Evolutionary conservation across 2,329 filamentous ascomycete species (phyloP), one percentile per base, ranked within the genome.

Genomic region (Fusarium heterosporum): DNA sequence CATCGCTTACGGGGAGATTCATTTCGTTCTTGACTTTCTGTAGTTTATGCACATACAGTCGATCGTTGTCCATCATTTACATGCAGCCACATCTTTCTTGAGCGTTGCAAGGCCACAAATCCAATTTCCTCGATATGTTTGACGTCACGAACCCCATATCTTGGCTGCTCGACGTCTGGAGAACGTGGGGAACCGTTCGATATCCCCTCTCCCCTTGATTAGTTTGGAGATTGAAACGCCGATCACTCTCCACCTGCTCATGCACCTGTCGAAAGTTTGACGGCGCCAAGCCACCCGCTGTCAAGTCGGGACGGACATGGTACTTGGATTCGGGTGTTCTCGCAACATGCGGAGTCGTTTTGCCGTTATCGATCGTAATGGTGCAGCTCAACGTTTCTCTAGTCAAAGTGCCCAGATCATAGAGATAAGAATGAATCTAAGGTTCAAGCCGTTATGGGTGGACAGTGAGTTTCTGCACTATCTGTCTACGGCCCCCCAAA

Each of bases 101-200:
- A 36, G 1, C 34, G 34, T n/a, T 36, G 16, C 16, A 36, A 7
- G 16, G 14, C 17, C 26, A 1, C 49, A 7, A 25, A 39, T 8
- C 10, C 19, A 22, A 16, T n/a, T n/a, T 12, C 29, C 10, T 19
- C 39, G 36, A 38, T 56, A 12, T 1, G 14, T 43, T 26, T 30
- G 29, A 63, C 59, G 59, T 64, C 51, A 58, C 34, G 36, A 10
- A 40, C 26, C 29, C 58, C 58, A 58, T 63, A 46, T 25, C 60
- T 63, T 63, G 60, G 51, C 58, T 46, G 28, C 25, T n/a, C 25
- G 29, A 29, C 29, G 39, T 58, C 45, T 48, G 51, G 51, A 63
- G 45, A 63, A 63, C 58, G 60, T 63, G 60, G 60, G 59, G 59
- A 63, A 46, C 34, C 60, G 59, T 45, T 19, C 17, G 51, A 64